Percentiles rank a stretch among this genome's conserved stretches.
Evolutionary conservation across 495 filamentous ascomycete species (phyloP).

Genomic region (Usnea hakonensis): DNA sequence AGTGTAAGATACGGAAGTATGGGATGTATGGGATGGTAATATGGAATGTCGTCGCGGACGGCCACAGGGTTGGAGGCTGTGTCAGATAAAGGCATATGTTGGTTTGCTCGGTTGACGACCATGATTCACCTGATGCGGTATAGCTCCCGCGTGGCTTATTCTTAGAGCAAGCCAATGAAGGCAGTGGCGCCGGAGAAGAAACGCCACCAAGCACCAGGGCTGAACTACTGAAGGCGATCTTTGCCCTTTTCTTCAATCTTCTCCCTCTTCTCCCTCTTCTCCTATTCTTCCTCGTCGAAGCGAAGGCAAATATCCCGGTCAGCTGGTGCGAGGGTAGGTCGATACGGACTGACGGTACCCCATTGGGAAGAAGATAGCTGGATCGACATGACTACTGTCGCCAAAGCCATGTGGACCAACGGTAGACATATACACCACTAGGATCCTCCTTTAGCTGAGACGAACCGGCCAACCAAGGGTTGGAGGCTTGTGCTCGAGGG

Average conservation of each 20-base stretch:
- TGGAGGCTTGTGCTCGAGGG: not conserved
- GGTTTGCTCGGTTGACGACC: not conserved
- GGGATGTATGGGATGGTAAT: too few relatives aligned
- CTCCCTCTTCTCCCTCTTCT: not conserved
- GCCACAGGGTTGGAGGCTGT: too few relatives aligned
- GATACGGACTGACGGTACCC: not conserved
- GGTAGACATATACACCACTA: not conserved
- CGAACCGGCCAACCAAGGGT: not conserved
- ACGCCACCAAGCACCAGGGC: not conserved
- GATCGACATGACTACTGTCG: conserved; percentile 1
- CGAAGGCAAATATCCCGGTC: not conserved
- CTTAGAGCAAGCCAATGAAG: not conserved
- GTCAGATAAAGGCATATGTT: not conserved
- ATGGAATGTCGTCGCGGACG: not conserved
- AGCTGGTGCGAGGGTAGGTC: not conserved
- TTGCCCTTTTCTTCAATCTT: not conserved
- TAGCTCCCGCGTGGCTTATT: not conserved
- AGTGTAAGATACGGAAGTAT: too few relatives aligned
- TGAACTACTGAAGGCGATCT: not conserved
- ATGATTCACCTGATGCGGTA: not conserved
- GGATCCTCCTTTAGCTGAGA: not conserved
- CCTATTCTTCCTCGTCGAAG: not conserved
- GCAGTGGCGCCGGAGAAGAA: not conserved
- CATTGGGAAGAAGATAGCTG: not conserved
- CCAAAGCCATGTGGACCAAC: not conserved